Base-by-base conservation (phyloP, 495 filamentous ascomycete species). In the Podospora comata region DNA sequence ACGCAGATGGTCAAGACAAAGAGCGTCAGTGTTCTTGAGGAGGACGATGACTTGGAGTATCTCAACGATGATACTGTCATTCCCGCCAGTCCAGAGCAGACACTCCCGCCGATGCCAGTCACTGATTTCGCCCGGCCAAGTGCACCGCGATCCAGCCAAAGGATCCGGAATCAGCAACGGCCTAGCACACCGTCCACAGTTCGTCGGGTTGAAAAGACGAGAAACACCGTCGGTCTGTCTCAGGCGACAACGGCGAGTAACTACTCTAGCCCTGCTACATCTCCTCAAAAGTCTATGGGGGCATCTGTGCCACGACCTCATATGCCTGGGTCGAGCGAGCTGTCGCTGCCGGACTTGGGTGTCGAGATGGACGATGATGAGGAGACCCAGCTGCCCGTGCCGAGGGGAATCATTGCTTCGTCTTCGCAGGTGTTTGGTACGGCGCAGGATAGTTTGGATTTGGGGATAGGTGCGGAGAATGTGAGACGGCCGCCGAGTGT, bases 401-500 rank as follows among this genome's bases (percentile, higher is more conserved):
- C n/a, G 2, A 23, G 26, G 39, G 28, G 65, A 32, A 58, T 28
- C 48, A 19, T 32, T 53, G 28, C 28, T 9, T 68, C 60, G n/a
- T 82, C 79, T 23, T 81, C 81, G 20, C 81, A 84, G 70, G 75
- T 78, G 4, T 67, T 77, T 66, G 81, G 86, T 74, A 74, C 87
- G 73, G 75, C 85, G 65, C 82, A 82, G 34, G 84, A 86, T 55
- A 87, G 85, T 72, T 70, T 16, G 13, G 39, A 48, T 48, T 13
- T 88, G 69, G 34, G 87, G 68, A 73, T 81, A 48, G 83, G 84
- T 67, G 79, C 81, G 71, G 72, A 81, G 62, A 73, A 75, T 11
- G 65, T 84, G 44, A 76, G 77, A 19, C 71, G 66, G 15, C 83
- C 81, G 44, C 83, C 81, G 1, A 64, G 64, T 61, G 74, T 77